Base-by-base conservation (phyloP, 768 basidiomycete genomes). In the Trametes meyenii region DNA sequence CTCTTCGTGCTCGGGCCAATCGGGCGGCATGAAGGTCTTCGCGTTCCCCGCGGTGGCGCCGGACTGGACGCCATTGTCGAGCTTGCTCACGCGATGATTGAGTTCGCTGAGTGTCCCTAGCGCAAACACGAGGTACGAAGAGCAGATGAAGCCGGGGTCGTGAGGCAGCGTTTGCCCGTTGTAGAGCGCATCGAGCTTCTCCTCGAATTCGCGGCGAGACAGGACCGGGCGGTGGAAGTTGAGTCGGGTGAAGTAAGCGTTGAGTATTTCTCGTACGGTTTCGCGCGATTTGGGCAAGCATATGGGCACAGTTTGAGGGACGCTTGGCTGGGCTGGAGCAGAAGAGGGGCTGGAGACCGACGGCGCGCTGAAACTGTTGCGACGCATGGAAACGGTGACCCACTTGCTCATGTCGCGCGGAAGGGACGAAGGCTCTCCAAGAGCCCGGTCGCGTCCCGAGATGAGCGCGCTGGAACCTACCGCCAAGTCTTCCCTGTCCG, bases 51-150 rank as follows among this genome's bases (percentile, higher is more conserved):
- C 77, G 69, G 74, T 72, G 16, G 72, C 65, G 8, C 73, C 66
- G 26, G 74, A 69, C 42, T 72, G 67, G 14, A 78, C 77, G 49
- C 81, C 78, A 43, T 80, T 76, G 44, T 87, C 83, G 48, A 78
- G 73, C 21, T 80, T 75, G 62, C 80, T 83, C 1, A 83, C 85
- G 59, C 84, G 86, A 67, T 90, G 84, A 69, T 91, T 92, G 65
- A 92, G 81, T 67, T 93, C 90, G 75, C 87, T 88, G 65, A 94
- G 79, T 1, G 92, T 92, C 2, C 92, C 92, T 1, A 94, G 81
- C 0, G 90, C 92, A 52, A 94, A 75, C 42, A 94, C 76, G 26
- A 94, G 77, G 70, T 94, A 93, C 59, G 89, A 71, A 71, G 87
- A 85, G 74, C 89, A 93, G 5, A 94, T 69, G 72, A 84, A 90